Evolutionary conservation across 805 yeast species (phyloP).

Genomic region (Helenozyma rhizophorensis): DNA sequence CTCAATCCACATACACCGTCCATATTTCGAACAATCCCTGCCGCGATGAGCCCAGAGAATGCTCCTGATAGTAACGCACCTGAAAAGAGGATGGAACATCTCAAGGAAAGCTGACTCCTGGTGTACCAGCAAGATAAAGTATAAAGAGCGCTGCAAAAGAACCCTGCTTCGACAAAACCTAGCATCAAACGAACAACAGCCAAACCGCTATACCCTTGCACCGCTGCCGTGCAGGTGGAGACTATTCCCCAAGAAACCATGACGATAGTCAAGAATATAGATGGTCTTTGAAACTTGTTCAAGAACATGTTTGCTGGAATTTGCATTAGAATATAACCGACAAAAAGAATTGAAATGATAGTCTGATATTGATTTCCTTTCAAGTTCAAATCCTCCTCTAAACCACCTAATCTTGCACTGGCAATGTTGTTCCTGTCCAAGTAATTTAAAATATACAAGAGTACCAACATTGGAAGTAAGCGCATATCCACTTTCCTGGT

Average conservation of each 20-base stretch:
- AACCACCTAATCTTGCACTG: conserved; percentile 49
- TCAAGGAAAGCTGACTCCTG: conserved; percentile 43
- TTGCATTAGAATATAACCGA: conserved; percentile 46
- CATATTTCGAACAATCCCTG: conserved; percentile 45
- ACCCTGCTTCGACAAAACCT: conserved; percentile 47
- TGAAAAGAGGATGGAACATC: conserved; percentile 48
- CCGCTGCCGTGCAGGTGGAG: conserved; percentile 46
- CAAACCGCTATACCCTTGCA: conserved; percentile 39
- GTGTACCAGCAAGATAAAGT: conserved; percentile 55
- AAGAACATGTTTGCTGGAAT: conserved; percentile 46
- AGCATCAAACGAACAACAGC: conserved; percentile 43
- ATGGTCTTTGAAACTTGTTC: conserved; percentile 46
- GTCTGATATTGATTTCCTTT: conserved; percentile 45
- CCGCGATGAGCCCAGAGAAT: conserved; percentile 50
- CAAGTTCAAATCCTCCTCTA: conserved; percentile 40
- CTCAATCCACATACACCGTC: conserved; percentile 11
- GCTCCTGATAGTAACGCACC: conserved; percentile 53
- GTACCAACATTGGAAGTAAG: conserved; percentile 46
- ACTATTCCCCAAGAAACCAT: conserved; percentile 51
- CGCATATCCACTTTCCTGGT: conserved; percentile 46
- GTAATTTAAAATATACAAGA: conserved; percentile 49
- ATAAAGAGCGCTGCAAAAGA: conserved; percentile 45
- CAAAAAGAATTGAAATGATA: conserved; percentile 48
- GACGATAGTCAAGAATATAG: conserved; percentile 43
- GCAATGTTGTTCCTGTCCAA: conserved; percentile 53